Evolutionary conservation across 169 alveolate species (phyloP).

Genomic region (Miamiensis avidus): DNA sequence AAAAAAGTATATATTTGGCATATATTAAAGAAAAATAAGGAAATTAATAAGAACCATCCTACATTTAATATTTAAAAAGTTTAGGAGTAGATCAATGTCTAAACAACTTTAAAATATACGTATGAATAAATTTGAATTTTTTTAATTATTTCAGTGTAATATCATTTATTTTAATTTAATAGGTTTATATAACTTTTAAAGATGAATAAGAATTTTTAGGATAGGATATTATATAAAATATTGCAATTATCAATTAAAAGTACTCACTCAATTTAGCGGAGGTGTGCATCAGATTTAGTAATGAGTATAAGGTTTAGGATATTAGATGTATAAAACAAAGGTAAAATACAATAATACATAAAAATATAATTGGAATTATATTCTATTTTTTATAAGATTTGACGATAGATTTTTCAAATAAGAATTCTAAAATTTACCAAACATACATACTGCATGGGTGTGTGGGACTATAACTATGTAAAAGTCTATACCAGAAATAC

Average conservation of each 20-base stretch:
- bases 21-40: background rate
- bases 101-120: background rate
- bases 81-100: background rate
- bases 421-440: background rate
- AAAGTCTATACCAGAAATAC: background rate
- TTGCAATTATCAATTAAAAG: too few species aligned
- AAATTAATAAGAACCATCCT: background rate
- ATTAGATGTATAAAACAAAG: background rate
- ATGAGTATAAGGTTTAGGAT: background rate
- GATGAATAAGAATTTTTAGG: too few species aligned
- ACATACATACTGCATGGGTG: background rate
- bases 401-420: background rate
- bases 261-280: background rate
- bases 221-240: too few species aligned
- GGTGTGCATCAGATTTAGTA: background rate
- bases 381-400: background rate
- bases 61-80: too few species aligned
- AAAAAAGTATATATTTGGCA: background rate
- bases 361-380: too few species aligned
- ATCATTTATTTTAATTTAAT: too few species aligned
- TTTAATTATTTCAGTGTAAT: background rate
- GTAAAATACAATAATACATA: too few species aligned
- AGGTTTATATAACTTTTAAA: background rate
- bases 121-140: too few species aligned
- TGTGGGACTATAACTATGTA: background rate